Conservation (phyloP, 1,284 basidiomycete genomes). For the Leucoagaricus sp. region DNA sequence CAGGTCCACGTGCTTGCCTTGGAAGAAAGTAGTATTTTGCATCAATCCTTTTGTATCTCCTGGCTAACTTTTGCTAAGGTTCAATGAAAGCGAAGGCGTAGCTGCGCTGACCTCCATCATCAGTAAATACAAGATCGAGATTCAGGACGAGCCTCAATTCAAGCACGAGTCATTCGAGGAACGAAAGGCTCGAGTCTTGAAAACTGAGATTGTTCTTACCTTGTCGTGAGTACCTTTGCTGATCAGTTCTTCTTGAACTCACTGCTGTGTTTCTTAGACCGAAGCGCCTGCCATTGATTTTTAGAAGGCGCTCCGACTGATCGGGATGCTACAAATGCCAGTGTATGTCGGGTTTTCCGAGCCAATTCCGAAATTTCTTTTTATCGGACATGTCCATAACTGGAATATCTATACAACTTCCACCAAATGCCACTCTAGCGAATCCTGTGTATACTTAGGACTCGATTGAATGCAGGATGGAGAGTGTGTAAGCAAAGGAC, state of each 20-base stretch:
- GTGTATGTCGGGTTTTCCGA: no score
- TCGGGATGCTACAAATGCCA: no score
- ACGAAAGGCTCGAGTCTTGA: constrained; percentile 42
- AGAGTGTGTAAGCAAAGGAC: no score
- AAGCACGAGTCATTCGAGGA: constrained; percentile 46
- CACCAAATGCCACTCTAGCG: no score
- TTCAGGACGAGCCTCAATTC: constrained; percentile 54
- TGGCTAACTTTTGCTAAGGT: constrained; percentile 29
- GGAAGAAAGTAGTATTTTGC: constrained; percentile 45
- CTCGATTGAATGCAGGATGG: no score
- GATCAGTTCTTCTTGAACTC: neutral
- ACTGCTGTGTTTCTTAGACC: constrained; percentile 7
- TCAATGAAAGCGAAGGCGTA: constrained; percentile 49
- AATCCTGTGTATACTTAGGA: no score
- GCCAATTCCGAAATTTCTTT: no score
- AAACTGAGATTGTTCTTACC: constrained; percentile 36
- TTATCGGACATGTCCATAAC: no score
- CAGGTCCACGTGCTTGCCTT: constrained; percentile 50
- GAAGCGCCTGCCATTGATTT: constrained; percentile 11
- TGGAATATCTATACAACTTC: no score
- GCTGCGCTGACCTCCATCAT: constrained; percentile 51
- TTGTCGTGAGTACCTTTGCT: constrained; percentile 36
- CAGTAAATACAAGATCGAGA: constrained; percentile 46
- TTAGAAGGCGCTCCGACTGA: constrained; percentile 4
- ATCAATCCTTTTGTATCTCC: neutral